Conservation (phyloP, 225 moss, liverwort and hornwort species). For the Anthoceros angustus region DNA sequence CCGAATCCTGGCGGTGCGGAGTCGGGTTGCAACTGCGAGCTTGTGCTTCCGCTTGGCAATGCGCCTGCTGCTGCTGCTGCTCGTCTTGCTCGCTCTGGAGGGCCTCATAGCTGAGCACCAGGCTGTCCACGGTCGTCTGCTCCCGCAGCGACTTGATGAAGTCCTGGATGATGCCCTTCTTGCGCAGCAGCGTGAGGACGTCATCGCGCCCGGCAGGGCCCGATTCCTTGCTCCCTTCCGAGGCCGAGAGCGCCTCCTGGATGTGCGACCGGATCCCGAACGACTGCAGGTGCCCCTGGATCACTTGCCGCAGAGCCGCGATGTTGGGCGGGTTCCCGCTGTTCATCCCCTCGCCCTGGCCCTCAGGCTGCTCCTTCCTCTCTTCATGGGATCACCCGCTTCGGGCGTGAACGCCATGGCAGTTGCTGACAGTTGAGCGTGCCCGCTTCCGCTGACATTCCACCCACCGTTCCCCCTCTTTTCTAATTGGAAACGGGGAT, state of each 20-base stretch:
- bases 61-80: neutral
- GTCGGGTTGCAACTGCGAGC: neutral
- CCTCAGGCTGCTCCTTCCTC: no score
- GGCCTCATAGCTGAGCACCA: neutral
- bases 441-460: no score
- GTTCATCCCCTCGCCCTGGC: neutral
- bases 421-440: no score
- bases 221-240: no score
- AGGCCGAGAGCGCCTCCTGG: neutral
- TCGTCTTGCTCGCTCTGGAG: neutral
- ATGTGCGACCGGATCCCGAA: slow-evolving; percentile 3
- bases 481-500: no score
- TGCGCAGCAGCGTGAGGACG: neutral
- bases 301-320: neutral
- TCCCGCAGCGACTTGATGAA: slow-evolving; percentile 4
- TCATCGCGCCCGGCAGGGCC: neutral
- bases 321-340: neutral
- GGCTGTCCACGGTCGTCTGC: neutral
- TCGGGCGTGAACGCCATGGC: no score
- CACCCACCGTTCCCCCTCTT: no score
- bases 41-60: neutral
- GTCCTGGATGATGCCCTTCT: neutral
- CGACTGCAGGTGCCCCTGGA: neutral
- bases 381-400: no score
- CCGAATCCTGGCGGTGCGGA: neutral